A percentile compares a stretch with the other conserved stretches of the same genome.
These are phyloP conservation scores for Schizochytrium sp. DNA, from an alignment of 108 stramenopile species.

Conservation along the genomic window DNA sequence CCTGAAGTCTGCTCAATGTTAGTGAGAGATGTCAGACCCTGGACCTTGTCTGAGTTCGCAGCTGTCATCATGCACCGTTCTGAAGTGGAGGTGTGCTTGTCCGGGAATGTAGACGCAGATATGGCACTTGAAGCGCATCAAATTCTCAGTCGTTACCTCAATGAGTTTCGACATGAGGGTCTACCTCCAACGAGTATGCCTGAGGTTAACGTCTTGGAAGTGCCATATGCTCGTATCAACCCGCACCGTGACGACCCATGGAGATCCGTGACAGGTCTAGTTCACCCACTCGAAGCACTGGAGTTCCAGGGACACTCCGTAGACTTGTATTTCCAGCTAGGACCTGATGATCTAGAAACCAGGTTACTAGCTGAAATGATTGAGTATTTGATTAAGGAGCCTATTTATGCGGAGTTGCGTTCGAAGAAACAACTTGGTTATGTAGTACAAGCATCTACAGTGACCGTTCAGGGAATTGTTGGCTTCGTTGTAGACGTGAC, in stretches of 20 bases:
- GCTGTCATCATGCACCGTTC: constrained; percentile 9
- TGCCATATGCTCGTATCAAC: not conserved
- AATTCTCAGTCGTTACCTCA: not conserved
- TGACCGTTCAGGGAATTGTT: not conserved
- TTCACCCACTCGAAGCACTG: constrained; percentile 30
- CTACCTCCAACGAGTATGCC: not conserved
- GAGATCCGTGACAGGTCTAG: constrained; percentile 3
- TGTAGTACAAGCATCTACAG: not conserved
- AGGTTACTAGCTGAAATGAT: constrained; percentile 16
- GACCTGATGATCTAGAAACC: not conserved
- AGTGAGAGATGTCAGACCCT: not conserved
- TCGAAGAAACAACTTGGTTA: constrained; percentile 5
- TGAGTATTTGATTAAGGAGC: constrained; percentile 46
- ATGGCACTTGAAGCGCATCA: not conserved
- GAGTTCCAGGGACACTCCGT: constrained; percentile 48
- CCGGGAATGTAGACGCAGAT: not conserved
- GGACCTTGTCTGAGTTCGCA: constrained; percentile 1
- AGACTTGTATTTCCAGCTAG: constrained; percentile 50
- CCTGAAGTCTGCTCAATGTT: not conserved
- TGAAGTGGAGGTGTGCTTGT: constrained; percentile 1
- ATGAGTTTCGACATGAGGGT: not conserved
- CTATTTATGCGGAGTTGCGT: constrained; percentile 31
- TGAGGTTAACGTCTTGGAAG: not conserved
- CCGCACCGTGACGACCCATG: not conserved
- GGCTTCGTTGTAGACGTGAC: constrained; percentile 49